A percentile compares a stretch with the other conserved stretches of the same genome.
phyloP scores from a whole-genome alignment of 257 asterid genomes.

The Nicotiana tomentosiformis region DNA sequence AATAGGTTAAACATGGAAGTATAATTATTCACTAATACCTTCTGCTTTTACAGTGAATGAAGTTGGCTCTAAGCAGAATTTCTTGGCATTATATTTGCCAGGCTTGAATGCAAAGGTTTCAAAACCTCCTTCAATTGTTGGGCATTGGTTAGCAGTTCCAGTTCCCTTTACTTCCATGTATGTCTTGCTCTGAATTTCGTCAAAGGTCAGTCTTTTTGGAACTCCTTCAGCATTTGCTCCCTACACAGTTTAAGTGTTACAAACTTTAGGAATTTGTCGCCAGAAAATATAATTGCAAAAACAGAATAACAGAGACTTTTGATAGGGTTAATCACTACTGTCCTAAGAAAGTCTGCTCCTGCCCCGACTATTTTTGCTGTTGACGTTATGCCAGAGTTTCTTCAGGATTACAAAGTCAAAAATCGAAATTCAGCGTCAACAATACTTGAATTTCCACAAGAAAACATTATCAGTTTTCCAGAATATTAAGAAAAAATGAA shows the following conservation, averaged over 20 bases:
- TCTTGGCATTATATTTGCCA: conserved; percentile 80
- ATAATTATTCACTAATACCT: conserved; percentile 11
- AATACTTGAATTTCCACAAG: too few species aligned
- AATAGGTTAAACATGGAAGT: too few species aligned
- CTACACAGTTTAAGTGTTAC: conserved; percentile 16
- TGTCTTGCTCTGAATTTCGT: conserved; percentile 87
- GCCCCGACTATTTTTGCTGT: too few species aligned
- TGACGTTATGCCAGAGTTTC: too few species aligned
- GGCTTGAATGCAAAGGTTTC: conserved; percentile 62
- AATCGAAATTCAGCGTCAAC: too few species aligned
- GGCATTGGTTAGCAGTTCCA: conserved; percentile 97
- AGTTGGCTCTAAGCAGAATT: conserved; percentile 87
- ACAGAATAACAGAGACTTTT: neutral
- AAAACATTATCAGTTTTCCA: too few species aligned
- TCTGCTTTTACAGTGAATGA: conserved; percentile 95
- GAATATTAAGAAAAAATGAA: too few species aligned
- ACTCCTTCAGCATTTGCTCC: conserved; percentile 85
- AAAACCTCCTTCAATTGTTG: conserved; percentile 73
- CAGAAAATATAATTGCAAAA: neutral
- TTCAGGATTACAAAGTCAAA: too few species aligned
- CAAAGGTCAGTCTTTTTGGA: conserved; percentile 72
- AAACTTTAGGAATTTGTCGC: neutral
- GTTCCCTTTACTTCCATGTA: conserved; percentile 85
- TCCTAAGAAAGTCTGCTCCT: too few species aligned
- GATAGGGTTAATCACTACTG: too few species aligned